phyloP scores from a whole-genome alignment of 2,329 filamentous ascomycete species.

The Tolypocladium album region DNA sequence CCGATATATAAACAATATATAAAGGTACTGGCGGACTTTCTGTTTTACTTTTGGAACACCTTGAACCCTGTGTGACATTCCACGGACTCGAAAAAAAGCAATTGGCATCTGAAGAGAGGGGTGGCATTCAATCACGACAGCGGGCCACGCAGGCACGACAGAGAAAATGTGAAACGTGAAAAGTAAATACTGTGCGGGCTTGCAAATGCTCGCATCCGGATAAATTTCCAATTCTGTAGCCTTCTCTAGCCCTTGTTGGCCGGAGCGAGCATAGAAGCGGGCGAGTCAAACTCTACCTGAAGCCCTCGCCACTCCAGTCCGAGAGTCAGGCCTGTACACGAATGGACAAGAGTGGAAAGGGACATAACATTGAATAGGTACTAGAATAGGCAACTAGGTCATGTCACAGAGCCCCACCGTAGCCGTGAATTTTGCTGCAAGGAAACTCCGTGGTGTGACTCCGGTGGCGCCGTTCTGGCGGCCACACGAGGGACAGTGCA shows the following conservation, averaged over 20 bases:
- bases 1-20: background rate
- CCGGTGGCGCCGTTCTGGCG: background rate
- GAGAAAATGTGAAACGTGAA: background rate
- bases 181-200: background rate
- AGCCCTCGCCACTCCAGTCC: too few relatives aligned
- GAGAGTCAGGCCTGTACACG: background rate
- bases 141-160: background rate
- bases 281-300: background rate
- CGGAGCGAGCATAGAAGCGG: too few relatives aligned
- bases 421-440: background rate
- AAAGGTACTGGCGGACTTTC: too few relatives aligned
- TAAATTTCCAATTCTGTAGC: background rate
- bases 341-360: background rate
- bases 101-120: background rate
- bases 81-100: background rate
- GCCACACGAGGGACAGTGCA: background rate
- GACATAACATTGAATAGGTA: background rate
- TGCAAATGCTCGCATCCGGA: background rate
- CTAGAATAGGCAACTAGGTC: background rate
- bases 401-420: background rate
- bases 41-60: background rate
- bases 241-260: background rate
- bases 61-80: background rate
- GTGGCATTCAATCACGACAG: background rate
- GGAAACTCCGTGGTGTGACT: background rate